Conservation (phyloP, 225 moss, liverwort and hornwort genomes). For the Pseudoscleropodium purum region DNA sequence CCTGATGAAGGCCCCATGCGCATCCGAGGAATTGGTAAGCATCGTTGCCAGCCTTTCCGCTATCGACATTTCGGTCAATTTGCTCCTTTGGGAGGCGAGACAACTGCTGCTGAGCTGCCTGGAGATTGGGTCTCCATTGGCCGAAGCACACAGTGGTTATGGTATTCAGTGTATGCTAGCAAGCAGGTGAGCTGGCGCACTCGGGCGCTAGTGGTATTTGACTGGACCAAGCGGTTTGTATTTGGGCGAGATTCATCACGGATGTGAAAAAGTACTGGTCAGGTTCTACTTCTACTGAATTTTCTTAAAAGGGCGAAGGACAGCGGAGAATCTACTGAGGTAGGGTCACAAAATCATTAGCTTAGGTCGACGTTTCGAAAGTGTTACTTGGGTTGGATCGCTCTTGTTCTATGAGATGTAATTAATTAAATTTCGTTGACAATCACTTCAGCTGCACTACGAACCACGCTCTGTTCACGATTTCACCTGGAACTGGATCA, state of each 20-base stretch:
- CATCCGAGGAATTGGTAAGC: slow-evolving; percentile 57
- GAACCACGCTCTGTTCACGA: not conserved
- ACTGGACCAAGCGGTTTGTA: slow-evolving; percentile 70
- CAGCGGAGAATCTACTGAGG: not conserved
- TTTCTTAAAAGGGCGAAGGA: not conserved
- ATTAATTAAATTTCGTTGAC: not conserved
- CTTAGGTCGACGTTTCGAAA: not conserved
- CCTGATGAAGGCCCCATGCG: slow-evolving; percentile 69
- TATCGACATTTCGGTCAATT: slow-evolving; percentile 90
- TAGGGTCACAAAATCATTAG: not conserved
- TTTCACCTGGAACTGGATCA: not conserved
- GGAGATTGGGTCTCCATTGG: slow-evolving; percentile 99
- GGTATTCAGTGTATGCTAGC: slow-evolving; percentile 97
- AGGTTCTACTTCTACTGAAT: not conserved
- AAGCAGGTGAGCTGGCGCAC: slow-evolving; percentile 93
- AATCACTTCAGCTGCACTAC: not conserved
- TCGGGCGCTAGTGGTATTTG: slow-evolving; percentile 62
- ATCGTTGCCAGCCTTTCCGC: slow-evolving; percentile 65
- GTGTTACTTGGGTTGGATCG: not conserved
- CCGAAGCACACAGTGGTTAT: slow-evolving; percentile 92
- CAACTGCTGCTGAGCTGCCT: slow-evolving; percentile 79
- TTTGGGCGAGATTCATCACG: slow-evolving; percentile 83
- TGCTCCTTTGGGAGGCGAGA: slow-evolving; percentile 90
- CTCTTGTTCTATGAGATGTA: not conserved
- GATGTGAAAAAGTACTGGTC: slow-evolving; percentile 23